Percentiles rank a stretch among this genome's conserved stretches.
phyloP scores from a whole-genome alignment of 371 early-diverging fungal genomes.

The Haplosporangium sp. region DNA sequence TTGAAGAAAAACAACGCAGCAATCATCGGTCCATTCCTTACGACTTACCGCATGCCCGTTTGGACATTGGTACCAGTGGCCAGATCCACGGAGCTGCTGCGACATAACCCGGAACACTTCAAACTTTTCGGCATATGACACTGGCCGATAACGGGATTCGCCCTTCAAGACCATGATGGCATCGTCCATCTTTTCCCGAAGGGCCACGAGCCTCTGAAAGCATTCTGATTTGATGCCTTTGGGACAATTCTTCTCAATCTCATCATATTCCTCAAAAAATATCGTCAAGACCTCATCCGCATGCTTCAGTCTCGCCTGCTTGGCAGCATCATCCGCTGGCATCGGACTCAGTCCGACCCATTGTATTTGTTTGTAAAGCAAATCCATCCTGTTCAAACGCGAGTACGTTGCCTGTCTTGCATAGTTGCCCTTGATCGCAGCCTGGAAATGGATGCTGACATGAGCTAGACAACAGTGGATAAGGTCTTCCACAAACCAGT shows the following conservation, averaged over 20 bases:
- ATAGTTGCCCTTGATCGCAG: constrained; percentile 9
- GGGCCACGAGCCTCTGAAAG: not conserved
- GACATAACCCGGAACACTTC: constrained; percentile 56
- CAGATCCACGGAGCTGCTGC: constrained; percentile 35
- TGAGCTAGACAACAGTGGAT: not conserved
- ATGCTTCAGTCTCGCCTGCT: not conserved
- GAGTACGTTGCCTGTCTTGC: constrained; percentile 15
- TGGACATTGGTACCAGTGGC: constrained; percentile 59
- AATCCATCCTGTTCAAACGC: constrained; percentile 7
- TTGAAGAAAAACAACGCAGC: no score
- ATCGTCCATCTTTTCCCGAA: not conserved
- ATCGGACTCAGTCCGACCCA: constrained; percentile 12
- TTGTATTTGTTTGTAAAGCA: not conserved
- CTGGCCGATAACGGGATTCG: not conserved
- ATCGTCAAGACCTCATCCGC: not conserved
- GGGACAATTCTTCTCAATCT: constrained; percentile 5
- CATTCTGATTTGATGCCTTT: constrained; percentile 10
- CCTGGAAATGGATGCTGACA: not conserved
- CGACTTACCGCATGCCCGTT: constrained; percentile 42
- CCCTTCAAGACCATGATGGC: constrained; percentile 12
- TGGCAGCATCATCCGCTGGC: not conserved
- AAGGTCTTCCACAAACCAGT: constrained; percentile 49
- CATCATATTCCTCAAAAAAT: constrained; percentile 6
- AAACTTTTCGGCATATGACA: constrained; percentile 41
- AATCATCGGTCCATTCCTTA: not conserved